A percentile compares a stretch with the other conserved stretches of the same genome.
phyloP scores from a whole-genome alignment of 208 protist genomes.

The Leishmania arabica region DNA sequence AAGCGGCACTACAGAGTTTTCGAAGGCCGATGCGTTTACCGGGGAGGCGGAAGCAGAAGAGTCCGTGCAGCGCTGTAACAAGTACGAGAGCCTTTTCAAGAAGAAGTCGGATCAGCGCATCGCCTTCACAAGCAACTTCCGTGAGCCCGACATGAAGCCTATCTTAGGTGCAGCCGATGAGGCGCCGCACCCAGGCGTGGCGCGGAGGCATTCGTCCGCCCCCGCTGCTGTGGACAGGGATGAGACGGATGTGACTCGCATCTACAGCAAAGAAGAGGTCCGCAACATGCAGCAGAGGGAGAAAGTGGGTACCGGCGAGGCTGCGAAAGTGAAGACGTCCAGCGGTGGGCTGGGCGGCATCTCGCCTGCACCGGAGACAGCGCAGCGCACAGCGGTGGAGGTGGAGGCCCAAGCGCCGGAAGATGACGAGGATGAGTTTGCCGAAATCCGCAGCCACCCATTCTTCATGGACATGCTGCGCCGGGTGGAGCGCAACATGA shows the following conservation, averaged over 20 bases:
- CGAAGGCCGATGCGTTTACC: background rate
- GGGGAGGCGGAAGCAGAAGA: slow-evolving; percentile 14
- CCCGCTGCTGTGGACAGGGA: slow-evolving; percentile 11
- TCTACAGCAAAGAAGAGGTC: slow-evolving; percentile 77
- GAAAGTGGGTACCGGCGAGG: background rate
- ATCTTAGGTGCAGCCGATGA: slow-evolving; percentile 15
- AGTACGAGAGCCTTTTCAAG: slow-evolving; percentile 54
- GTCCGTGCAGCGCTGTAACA: slow-evolving; percentile 35
- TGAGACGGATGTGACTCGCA: slow-evolving; percentile 62
- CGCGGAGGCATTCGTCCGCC: background rate
- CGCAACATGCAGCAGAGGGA: slow-evolving; percentile 20
- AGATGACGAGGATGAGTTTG: slow-evolving; percentile 43
- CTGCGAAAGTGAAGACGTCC: background rate
- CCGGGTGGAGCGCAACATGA: slow-evolving; percentile 76
- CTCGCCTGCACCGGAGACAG: background rate
- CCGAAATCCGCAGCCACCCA: slow-evolving; percentile 62
- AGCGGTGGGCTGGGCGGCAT: slow-evolving; percentile 15
- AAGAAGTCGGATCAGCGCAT: slow-evolving; percentile 46
- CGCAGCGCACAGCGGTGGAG: background rate
- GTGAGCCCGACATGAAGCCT: slow-evolving; percentile 31
- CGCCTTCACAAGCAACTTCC: slow-evolving; percentile 67
- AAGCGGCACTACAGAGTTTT: background rate
- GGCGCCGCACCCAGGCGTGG: background rate
- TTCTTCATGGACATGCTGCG: slow-evolving; percentile 81
- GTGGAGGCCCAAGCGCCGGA: slow-evolving; percentile 3